A percentile compares a stretch with the other conserved stretches of the same genome.
Evolutionary conservation across 768 basidiomycete genomes (phyloP).

Genomic region (Pholiota microspora): DNA sequence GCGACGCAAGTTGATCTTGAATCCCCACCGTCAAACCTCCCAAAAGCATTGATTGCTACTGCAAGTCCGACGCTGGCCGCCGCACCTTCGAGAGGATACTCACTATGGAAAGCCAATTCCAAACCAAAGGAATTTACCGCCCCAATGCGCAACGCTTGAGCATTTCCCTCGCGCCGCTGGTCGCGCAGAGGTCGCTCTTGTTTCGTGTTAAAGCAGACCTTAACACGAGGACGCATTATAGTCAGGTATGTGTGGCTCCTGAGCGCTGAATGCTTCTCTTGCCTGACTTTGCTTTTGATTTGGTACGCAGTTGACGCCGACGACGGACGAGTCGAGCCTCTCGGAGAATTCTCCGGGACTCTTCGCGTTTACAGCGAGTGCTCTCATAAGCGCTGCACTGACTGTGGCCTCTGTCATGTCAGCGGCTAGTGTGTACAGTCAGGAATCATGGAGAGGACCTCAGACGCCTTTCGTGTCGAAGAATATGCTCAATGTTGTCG

Average conservation of each 20-base stretch:
- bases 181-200: slow-evolving; percentile 24
- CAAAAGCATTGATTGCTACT: slow-evolving; percentile 6
- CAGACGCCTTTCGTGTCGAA: slow-evolving; percentile 6
- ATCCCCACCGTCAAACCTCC: neutral
- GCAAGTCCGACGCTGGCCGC: slow-evolving; percentile 9
- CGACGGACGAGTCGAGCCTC: slow-evolving; percentile 8
- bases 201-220: slow-evolving; percentile 27
- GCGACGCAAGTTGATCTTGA: neutral
- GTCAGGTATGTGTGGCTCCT: slow-evolving; percentile 13
- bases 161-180: slow-evolving; percentile 24
- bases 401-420: slow-evolving; percentile 10
- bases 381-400: slow-evolving; percentile 12
- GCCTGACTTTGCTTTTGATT: neutral
- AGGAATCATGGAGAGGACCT: slow-evolving; percentile 23
- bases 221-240: slow-evolving; percentile 17
- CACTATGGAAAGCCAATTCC: slow-evolving; percentile 18
- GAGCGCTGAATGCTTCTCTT: neutral
- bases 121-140: slow-evolving; percentile 22
- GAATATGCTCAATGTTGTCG: neutral
- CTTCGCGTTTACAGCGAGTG: slow-evolving; percentile 13
- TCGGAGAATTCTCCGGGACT: slow-evolving; percentile 10
- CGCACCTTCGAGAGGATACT: neutral
- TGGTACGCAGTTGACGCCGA: slow-evolving; percentile 13
- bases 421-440: slow-evolving; percentile 23
- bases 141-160: slow-evolving; percentile 26